These are phyloP conservation scores for Leccinellum albellum DNA, from an alignment of 768 basidiomycete species.

Conservation along the genomic window DNA sequence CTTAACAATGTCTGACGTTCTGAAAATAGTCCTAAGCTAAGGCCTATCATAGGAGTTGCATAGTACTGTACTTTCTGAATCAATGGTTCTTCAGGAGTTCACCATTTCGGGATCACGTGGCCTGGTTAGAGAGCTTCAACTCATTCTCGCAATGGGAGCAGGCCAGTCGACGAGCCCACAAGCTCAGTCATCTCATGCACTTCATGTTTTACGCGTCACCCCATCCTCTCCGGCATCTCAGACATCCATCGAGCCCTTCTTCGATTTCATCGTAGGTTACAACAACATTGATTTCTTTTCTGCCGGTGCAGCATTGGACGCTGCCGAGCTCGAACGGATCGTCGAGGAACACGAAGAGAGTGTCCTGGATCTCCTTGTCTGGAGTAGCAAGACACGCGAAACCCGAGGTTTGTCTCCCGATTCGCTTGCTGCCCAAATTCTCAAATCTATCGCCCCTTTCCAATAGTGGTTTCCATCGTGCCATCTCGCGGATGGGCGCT, in stretches of 20 bases:
- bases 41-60: too few species aligned
- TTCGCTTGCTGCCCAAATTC: background rate
- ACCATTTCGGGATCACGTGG: slow-evolving; percentile 10
- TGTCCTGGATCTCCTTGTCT: slow-evolving; percentile 68
- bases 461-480: slow-evolving; percentile 71
- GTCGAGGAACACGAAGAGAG: slow-evolving; percentile 79
- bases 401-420: slow-evolving; percentile 54
- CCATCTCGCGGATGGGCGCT: slow-evolving; percentile 86
- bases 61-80: too few species aligned
- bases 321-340: slow-evolving; percentile 68
- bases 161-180: slow-evolving; percentile 59
- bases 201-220: slow-evolving; percentile 89
- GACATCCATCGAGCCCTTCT: slow-evolving; percentile 85
- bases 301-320: slow-evolving; percentile 55
- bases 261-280: slow-evolving; percentile 94
- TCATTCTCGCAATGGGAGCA: slow-evolving; percentile 55
- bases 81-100: background rate
- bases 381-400: slow-evolving; percentile 76
- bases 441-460: background rate
- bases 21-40: too few species aligned
- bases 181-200: slow-evolving; percentile 41
- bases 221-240: slow-evolving; percentile 85
- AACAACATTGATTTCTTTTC: slow-evolving; percentile 58
- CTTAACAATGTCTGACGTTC: background rate
- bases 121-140: too few species aligned